phyloP scores from a whole-genome alignment of 2,329 filamentous ascomycete species.

The Penicillium sp. region DNA sequence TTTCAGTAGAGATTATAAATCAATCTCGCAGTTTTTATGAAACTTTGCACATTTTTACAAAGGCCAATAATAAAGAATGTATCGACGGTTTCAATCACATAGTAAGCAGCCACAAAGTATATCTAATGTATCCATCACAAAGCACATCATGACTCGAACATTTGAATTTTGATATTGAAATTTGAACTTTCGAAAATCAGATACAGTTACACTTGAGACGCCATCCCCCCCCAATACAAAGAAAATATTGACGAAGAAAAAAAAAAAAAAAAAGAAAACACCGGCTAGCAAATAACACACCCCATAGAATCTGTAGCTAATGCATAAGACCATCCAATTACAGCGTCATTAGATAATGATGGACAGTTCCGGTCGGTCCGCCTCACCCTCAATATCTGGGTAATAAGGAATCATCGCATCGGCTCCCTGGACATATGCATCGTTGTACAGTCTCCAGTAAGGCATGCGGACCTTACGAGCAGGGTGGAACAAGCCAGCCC shows the following conservation, averaged over 20 bases:
- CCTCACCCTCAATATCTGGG: slow-evolving; percentile 77
- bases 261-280: slow-evolving; percentile 15
- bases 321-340: slow-evolving; percentile 19
- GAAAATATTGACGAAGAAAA: slow-evolving; percentile 6
- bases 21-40: not conserved
- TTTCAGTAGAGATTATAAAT: not conserved
- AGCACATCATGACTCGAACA: not conserved
- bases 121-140: not conserved
- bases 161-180: slow-evolving; percentile 1
- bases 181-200: slow-evolving; percentile 21
- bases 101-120: slow-evolving; percentile 1
- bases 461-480: slow-evolving; percentile 90
- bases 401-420: slow-evolving; percentile 98
- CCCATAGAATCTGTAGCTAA: slow-evolving; percentile 16
- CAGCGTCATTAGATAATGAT: slow-evolving; percentile 66
- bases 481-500: slow-evolving; percentile 95
- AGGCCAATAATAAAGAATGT: no score
- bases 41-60: not conserved
- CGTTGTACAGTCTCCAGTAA: slow-evolving; percentile 96
- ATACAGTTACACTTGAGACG: slow-evolving; percentile 22
- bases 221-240: slow-evolving; percentile 20
- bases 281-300: slow-evolving; percentile 21
- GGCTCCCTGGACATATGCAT: slow-evolving; percentile 89
- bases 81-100: not conserved
- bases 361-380: slow-evolving; percentile 75